Evolutionary conservation across 192 early-diverging fungal genomes (phyloP).

Genomic region (Coemansia sp.): DNA sequence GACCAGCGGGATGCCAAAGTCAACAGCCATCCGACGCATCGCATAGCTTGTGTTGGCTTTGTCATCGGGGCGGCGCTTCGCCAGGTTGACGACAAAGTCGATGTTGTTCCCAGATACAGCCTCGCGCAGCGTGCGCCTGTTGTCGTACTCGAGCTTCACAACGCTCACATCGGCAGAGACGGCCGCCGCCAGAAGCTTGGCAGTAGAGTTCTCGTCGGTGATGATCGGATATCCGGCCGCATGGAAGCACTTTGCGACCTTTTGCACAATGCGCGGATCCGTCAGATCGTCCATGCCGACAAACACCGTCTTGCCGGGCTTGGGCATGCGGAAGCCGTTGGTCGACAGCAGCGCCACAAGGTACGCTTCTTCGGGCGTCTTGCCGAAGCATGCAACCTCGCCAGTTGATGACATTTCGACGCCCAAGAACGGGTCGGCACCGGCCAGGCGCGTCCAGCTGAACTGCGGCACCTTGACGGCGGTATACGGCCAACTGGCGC

Average conservation of each 20-base stretch:
- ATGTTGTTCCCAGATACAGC: slow-evolving; percentile 61
- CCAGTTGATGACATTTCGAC: slow-evolving; percentile 99
- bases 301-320: slow-evolving; percentile 59
- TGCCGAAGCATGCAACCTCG: slow-evolving; percentile 97
- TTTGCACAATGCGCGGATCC: slow-evolving; percentile 63
- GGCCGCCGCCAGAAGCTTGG: slow-evolving; percentile 53
- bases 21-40: slow-evolving; percentile 91
- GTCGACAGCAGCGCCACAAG: slow-evolving; percentile 77
- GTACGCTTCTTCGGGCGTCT: slow-evolving; percentile 86
- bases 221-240: slow-evolving; percentile 67
- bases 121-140: slow-evolving; percentile 61
- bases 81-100: slow-evolving; percentile 71
- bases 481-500: slow-evolving; percentile 62
- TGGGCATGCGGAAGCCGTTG: slow-evolving; percentile 88
- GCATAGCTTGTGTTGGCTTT: slow-evolving; percentile 69
- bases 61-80: slow-evolving; percentile 63
- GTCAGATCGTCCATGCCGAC: slow-evolving; percentile 77
- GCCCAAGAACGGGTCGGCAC: slow-evolving; percentile 94
- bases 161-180: slow-evolving; percentile 33
- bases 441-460: slow-evolving; percentile 90
- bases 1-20: slow-evolving; percentile 93
- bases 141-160: slow-evolving; percentile 51
- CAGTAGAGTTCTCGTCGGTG: slow-evolving; percentile 64
- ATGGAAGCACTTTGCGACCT: slow-evolving; percentile 63
- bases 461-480: slow-evolving; percentile 96